phyloP scores from a whole-genome alignment of 225 moss, liverwort and hornwort genomes.

The Straminergon stramineum region DNA sequence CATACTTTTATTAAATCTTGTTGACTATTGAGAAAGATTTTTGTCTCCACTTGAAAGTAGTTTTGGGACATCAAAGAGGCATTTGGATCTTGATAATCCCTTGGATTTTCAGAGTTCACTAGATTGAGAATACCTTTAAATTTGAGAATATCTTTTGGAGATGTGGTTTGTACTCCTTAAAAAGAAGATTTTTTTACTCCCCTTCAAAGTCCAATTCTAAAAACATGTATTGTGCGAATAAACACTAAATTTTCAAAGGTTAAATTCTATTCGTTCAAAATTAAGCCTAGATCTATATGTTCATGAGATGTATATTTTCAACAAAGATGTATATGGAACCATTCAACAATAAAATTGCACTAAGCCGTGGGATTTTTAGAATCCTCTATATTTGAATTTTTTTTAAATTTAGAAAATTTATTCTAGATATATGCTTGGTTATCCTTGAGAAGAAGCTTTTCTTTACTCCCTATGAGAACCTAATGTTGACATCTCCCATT shows the following conservation, averaged over 20 bases:
- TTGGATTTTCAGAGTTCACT: neutral
- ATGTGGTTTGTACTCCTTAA: neutral
- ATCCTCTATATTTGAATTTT: too few species aligned
- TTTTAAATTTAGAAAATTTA: neutral
- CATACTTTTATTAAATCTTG: too few species aligned
- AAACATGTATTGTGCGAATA: accelerated
- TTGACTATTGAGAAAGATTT: neutral
- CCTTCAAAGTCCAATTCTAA: neutral
- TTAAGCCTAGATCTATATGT: too few species aligned
- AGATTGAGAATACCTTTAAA: neutral
- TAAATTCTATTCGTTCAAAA: too few species aligned
- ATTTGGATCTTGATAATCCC: neutral
- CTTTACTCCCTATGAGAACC: neutral
- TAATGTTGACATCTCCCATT: neutral
- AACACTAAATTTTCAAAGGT: neutral
- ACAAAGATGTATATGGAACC: neutral
- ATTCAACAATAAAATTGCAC: neutral
- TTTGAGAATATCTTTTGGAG: neutral
- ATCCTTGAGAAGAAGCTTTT: accelerated
- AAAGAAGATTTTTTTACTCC: neutral
- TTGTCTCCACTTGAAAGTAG: neutral
- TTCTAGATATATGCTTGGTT: neutral
- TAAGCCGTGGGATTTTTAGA: neutral
- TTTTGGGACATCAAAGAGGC: neutral
- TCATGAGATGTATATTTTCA: too few species aligned